These are phyloP conservation scores for Choanephora cucurbitarum DNA, from an alignment of 371 early-diverging fungal genomes.

Conservation along the genomic window DNA sequence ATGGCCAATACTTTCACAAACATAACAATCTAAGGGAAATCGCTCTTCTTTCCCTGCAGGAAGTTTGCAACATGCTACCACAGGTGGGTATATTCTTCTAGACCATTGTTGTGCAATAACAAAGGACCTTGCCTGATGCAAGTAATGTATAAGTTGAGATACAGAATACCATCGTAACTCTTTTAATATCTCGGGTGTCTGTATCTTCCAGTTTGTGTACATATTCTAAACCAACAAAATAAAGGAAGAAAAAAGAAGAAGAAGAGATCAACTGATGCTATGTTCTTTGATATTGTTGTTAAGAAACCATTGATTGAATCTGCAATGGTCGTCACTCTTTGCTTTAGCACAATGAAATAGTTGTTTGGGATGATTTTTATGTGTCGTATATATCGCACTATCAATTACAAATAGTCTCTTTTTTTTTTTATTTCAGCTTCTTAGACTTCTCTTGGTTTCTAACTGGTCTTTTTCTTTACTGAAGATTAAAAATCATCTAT, in stretches of 20 bases:
- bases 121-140: not conserved
- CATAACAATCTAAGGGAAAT: not conserved
- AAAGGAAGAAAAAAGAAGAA: not conserved
- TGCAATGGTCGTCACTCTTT: no score
- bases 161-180: conserved; percentile 5
- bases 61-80: not conserved
- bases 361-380: no score
- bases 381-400: no score
- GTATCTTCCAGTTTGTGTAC: conserved; percentile 3
- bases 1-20: conserved; percentile 12
- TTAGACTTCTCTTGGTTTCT: no score
- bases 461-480: no score
- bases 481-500: no score
- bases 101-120: not conserved
- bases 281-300: no score
- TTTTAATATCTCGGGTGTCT: not conserved
- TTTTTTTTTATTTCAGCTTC: no score
- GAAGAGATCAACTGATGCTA: not conserved
- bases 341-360: no score
- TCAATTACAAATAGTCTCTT: no score
- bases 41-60: not conserved
- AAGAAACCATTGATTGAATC: no score
- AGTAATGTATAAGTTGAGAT: not conserved
- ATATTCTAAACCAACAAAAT: not conserved
- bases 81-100: not conserved